Evolutionary conservation across 768 basidiomycete genomes (phyloP).

Genomic region (Boletus vermiculosoides): DNA sequence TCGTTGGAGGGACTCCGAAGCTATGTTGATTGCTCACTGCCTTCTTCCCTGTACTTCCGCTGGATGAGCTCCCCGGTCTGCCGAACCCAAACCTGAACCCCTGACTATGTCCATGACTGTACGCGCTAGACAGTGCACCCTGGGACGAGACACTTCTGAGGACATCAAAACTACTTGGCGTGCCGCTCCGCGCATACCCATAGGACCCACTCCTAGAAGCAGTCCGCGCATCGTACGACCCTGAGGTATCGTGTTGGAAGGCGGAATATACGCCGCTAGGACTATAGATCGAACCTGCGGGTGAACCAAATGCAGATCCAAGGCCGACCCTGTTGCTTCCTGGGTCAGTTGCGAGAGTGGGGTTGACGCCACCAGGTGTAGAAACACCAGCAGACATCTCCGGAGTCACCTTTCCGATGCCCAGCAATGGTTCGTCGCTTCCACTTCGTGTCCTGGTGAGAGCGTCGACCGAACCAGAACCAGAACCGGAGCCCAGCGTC

Average conservation of each 20-base stretch:
- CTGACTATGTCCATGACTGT: slow-evolving; percentile 19
- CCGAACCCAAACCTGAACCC: slow-evolving; percentile 21
- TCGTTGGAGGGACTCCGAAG: slow-evolving; percentile 29
- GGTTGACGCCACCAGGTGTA: slow-evolving; percentile 8
- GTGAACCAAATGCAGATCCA: slow-evolving; percentile 34
- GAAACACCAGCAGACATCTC: slow-evolving; percentile 8
- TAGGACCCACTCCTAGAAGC: slow-evolving; percentile 25
- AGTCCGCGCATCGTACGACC: slow-evolving; percentile 19
- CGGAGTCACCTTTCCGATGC: slow-evolving; percentile 11
- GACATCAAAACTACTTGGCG: slow-evolving; percentile 27
- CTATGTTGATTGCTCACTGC: slow-evolving; percentile 5
- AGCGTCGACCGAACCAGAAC: slow-evolving; percentile 27
- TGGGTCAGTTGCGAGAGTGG: slow-evolving; percentile 1
- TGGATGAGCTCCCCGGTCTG: slow-evolving; percentile 20
- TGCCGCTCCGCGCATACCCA: slow-evolving; percentile 24
- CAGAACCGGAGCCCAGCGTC: slow-evolving; percentile 28
- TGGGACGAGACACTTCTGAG: slow-evolving; percentile 34
- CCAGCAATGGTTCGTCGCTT: slow-evolving; percentile 31
- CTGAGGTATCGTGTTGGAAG: slow-evolving; percentile 18
- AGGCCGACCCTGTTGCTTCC: slow-evolving; percentile 17
- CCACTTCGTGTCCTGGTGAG: slow-evolving; percentile 30
- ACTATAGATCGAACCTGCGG: slow-evolving; percentile 19
- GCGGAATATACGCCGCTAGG: slow-evolving; percentile 12
- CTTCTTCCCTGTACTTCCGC: slow-evolving; percentile 17
- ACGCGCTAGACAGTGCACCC: slow-evolving; percentile 25